Evolutionary conservation across 352 stramenopile species (phyloP).

Genomic region (Thalassiosira mediterranea): DNA sequence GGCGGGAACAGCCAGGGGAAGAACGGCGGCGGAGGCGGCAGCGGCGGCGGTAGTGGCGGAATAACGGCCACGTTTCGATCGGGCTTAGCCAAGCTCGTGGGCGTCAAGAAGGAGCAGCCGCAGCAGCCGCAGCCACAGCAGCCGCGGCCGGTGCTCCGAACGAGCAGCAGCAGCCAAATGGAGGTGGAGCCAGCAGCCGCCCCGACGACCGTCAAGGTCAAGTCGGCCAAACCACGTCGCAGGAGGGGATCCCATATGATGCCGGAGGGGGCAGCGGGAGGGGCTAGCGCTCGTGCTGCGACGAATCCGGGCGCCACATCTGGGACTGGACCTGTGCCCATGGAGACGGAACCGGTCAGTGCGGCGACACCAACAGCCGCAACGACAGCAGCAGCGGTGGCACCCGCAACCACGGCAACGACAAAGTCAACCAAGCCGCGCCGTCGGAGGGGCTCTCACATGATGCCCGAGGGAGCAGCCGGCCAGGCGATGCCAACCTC

Average conservation of each 20-base stretch:
- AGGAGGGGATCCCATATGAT: constrained; percentile 19
- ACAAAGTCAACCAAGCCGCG: constrained; percentile 13
- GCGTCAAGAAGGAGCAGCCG: constrained; percentile 9
- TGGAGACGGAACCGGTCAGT: constrained; percentile 9
- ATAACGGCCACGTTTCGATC: neutral
- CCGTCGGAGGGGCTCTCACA: constrained; percentile 31
- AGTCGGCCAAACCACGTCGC: neutral
- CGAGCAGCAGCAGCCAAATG: neutral
- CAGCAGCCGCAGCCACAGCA: neutral
- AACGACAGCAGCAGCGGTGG: constrained; percentile 4
- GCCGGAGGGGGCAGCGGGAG: neutral
- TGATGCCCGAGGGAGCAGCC: constrained; percentile 11
- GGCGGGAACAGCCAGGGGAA: neutral
- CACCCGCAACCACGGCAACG: neutral
- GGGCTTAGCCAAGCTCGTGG: no score
- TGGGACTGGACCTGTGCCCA: constrained; percentile 2
- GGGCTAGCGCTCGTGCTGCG: neutral
- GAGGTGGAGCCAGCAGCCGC: no score
- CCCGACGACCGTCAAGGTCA: neutral
- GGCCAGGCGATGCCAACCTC: constrained; percentile 10
- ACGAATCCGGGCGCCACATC: neutral
- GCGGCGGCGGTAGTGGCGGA: neutral
- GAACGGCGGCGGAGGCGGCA: neutral
- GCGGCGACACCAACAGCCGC: neutral
- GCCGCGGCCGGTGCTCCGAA: constrained; percentile 2